Conservation (phyloP, 208 protist species). For the Crithidia sp. region DNA sequence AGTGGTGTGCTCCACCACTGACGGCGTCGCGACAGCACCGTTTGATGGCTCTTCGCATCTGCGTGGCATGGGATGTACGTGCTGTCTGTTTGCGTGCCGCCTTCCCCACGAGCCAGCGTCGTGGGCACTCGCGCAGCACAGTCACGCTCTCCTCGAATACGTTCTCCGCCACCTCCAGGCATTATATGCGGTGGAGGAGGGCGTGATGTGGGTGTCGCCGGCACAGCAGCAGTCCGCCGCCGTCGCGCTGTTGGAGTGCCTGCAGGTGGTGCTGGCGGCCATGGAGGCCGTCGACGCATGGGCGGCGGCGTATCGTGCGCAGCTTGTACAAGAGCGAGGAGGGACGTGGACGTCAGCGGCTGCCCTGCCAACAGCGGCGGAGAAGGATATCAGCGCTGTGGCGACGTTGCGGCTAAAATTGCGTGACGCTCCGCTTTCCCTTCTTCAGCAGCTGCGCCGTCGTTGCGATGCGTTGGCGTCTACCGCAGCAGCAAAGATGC, state of each 20-base stretch:
- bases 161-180: constrained; percentile 10
- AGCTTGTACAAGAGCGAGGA: not conserved
- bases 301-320: constrained; percentile 5
- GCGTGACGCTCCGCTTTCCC: no score
- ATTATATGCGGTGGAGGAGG: constrained; percentile 11
- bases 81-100: not conserved
- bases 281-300: constrained; percentile 24
- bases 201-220: constrained; percentile 28
- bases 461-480: no score
- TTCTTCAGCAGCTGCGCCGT: no score
- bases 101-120: not conserved
- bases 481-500: no score
- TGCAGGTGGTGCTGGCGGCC: constrained; percentile 25
- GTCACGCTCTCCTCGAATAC: constrained; percentile 18
- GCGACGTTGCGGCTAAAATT: no score
- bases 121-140: constrained; percentile 17
- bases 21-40: not conserved
- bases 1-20: not conserved
- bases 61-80: not conserved
- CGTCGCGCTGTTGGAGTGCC: constrained; percentile 25
- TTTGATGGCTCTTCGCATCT: not conserved
- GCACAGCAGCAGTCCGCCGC: constrained; percentile 17
- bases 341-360: no score
- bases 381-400: no score
- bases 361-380: no score